Conservation (phyloP, 2,329 filamentous ascomycete species). For the Penicillium sp. region DNA sequence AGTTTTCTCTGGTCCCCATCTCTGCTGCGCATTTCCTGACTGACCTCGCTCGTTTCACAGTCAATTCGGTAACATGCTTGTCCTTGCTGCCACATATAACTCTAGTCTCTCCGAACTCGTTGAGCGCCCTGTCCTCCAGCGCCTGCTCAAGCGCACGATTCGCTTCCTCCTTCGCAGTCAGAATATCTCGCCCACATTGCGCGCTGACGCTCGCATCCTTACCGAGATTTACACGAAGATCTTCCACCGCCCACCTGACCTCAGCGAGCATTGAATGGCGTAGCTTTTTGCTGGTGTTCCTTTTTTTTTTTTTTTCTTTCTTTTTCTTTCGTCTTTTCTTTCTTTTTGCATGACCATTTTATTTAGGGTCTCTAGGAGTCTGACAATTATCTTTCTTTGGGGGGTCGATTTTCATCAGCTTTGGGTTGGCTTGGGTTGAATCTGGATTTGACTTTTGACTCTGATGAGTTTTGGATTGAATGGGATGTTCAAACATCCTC, state of each 20-base stretch:
- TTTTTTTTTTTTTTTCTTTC: neutral
- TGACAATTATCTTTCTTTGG: neutral
- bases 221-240: slow-evolving; percentile 53
- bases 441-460: neutral
- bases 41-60: slow-evolving; percentile 50
- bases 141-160: slow-evolving; percentile 74
- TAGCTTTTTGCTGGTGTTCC: neutral
- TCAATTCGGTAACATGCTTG: slow-evolving; percentile 95
- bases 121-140: slow-evolving; percentile 57
- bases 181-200: slow-evolving; percentile 74
- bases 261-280: slow-evolving; percentile 3
- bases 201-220: slow-evolving; percentile 75
- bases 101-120: slow-evolving; percentile 67
- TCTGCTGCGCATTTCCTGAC: neutral
- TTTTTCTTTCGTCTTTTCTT: neutral
- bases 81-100: slow-evolving; percentile 79
- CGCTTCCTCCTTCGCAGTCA: slow-evolving; percentile 71
- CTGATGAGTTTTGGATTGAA: neutral
- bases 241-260: slow-evolving; percentile 41
- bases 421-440: neutral
- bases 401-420: neutral
- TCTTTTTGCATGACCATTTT: neutral
- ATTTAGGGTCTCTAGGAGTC: neutral
- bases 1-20: slow-evolving; percentile 48
- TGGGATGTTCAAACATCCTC: neutral